Evolutionary conservation across 306 rosid species (phyloP).

Genomic region (Begonia peltatifolia): DNA sequence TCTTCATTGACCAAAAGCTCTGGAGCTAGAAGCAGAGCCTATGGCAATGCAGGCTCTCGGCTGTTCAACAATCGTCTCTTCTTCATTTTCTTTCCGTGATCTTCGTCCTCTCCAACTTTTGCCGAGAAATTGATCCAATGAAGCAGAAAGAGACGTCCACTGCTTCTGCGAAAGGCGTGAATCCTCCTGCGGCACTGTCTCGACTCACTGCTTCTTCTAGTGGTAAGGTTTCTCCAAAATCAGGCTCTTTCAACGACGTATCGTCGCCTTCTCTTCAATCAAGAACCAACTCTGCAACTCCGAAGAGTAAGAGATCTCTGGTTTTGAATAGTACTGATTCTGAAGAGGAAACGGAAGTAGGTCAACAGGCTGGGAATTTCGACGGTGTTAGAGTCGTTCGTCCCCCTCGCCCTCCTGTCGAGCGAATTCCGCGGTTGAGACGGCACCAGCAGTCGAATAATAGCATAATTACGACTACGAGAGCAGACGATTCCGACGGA

Average conservation of each 20-base stretch:
- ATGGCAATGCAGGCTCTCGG: no score
- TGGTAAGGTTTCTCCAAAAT: background rate
- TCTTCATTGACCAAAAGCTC: no score
- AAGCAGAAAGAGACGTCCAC: no score
- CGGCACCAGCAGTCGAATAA: conserved; percentile 13
- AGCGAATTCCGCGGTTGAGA: conserved; percentile 25
- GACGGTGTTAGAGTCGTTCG: conserved; percentile 24
- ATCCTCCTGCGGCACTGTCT: background rate
- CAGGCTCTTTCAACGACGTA: background rate
- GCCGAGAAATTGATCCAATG: no score
- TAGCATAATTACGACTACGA: conserved; percentile 17
- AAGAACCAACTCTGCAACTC: background rate
- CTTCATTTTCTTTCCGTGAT: no score
- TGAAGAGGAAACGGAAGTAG: conserved; percentile 24
- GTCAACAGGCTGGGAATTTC: conserved; percentile 36
- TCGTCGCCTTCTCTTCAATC: background rate
- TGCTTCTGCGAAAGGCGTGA: background rate
- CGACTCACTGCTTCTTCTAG: background rate
- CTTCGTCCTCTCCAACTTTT: no score
- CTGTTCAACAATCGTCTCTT: no score
- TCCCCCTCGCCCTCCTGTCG: conserved; percentile 23
- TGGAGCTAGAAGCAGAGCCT: no score
- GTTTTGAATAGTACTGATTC: conserved; percentile 27
- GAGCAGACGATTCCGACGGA: conserved; percentile 32
- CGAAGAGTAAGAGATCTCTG: conserved; percentile 29